phyloP scores from a whole-genome alignment of 1,139 yeast species.

The Zygoascus sp. region DNA sequence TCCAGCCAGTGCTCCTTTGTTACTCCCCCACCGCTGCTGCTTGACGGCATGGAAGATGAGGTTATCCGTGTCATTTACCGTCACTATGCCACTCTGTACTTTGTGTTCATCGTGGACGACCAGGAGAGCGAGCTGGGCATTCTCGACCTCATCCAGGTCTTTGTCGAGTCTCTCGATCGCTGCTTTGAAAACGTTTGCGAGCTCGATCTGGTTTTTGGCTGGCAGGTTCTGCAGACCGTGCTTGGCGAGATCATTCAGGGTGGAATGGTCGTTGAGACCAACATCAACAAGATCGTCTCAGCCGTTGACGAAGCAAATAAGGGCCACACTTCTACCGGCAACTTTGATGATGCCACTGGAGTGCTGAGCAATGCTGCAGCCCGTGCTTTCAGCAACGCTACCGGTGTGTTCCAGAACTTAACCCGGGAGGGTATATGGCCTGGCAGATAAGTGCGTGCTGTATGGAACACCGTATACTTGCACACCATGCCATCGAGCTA shows the following conservation, averaged over 20 bases:
- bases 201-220: slow-evolving; percentile 88
- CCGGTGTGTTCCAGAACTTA: slow-evolving; percentile 44
- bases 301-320: slow-evolving; percentile 42
- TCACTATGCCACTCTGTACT: slow-evolving; percentile 90
- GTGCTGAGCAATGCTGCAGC: slow-evolving; percentile 23
- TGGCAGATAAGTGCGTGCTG: slow-evolving; percentile 22
- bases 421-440: slow-evolving; percentile 47
- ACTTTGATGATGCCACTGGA: slow-evolving; percentile 20
- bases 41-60: slow-evolving; percentile 46
- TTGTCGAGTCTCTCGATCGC: slow-evolving; percentile 88
- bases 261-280: slow-evolving; percentile 98
- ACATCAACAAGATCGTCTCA: slow-evolving; percentile 77
- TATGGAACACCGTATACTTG: too few species aligned
- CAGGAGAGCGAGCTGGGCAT: slow-evolving; percentile 95
- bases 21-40: slow-evolving; percentile 68
- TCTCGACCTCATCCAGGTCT: slow-evolving; percentile 88
- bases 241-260: slow-evolving; percentile 87
- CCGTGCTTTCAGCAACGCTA: slow-evolving; percentile 36
- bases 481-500: too few species aligned
- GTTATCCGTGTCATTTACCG: slow-evolving; percentile 88
- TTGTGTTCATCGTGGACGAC: slow-evolving; percentile 92
- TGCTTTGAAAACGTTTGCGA: slow-evolving; percentile 96
- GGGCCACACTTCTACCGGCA: slow-evolving; percentile 21
- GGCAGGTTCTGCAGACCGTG: slow-evolving; percentile 94
- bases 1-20: slow-evolving; percentile 75